phyloP scores from a whole-genome alignment of 257 asterid genomes.

The Gentiana straminea region DNA sequence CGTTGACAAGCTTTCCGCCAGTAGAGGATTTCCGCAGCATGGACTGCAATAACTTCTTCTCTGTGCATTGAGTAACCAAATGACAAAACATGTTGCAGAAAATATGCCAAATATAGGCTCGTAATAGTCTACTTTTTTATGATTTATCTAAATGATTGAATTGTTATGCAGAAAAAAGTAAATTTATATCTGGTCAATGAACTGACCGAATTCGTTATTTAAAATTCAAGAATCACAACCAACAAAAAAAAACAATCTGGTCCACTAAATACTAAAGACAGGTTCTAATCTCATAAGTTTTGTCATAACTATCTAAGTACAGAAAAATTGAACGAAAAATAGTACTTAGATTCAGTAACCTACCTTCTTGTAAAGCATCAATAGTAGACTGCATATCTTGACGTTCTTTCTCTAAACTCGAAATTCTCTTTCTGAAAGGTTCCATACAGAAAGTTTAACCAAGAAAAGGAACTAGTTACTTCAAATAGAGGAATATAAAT shows the following conservation, averaged over 20 bases:
- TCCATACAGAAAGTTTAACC: constrained; percentile 2
- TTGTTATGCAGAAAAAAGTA: too few relatives aligned
- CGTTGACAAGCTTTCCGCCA: constrained; percentile 43
- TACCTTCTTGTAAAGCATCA: constrained; percentile 91
- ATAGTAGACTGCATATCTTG: constrained; percentile 83
- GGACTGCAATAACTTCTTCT: constrained; percentile 78
- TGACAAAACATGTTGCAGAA: neutral
- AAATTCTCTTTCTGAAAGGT: constrained; percentile 56
- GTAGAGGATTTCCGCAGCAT: constrained; percentile 70
- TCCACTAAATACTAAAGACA: too few relatives aligned
- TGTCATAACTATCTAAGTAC: too few relatives aligned
- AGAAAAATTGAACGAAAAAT: too few relatives aligned
- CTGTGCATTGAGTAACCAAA: constrained; percentile 34
- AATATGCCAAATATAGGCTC: neutral
- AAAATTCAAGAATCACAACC: too few relatives aligned
- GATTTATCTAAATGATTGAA: too few relatives aligned
- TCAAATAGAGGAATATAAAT: too few relatives aligned
- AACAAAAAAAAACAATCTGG: too few relatives aligned
- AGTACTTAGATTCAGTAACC: neutral
- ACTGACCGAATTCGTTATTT: too few relatives aligned
- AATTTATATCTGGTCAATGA: too few relatives aligned
- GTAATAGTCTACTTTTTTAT: too few relatives aligned
- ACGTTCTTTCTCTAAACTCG: constrained; percentile 84
- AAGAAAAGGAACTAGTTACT: neutral
- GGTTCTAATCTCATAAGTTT: too few relatives aligned